Evolutionary conservation across 2,329 filamentous ascomycete species (phyloP), one percentile per base, ranked within the genome.

Genomic region (Penicillium sp.): DNA sequence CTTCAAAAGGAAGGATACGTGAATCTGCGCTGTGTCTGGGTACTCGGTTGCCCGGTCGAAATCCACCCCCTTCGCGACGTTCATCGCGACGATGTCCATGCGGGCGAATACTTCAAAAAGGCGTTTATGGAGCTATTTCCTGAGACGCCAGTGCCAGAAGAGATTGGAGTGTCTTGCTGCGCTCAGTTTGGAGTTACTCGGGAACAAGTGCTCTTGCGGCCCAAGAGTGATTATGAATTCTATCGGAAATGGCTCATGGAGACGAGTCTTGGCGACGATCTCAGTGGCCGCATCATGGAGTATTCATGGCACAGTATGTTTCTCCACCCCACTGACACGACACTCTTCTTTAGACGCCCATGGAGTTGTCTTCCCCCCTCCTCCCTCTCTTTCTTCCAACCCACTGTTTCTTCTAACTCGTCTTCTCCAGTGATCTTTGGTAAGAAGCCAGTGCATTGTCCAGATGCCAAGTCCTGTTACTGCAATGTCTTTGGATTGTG

Each of bases 401-500:
- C n/a, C n/a, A n/a, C n/a, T 5, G 27, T 36, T 24, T 32, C 12
- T 7, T n/a, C 32, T 6, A 26, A 47, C 35, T 49, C 38, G 33
- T 40, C 28, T 34, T 12, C 12, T 4, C 9, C 35, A 80, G 77
- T 82, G 52, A 79, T 82, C 9, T 83, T 82, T 56, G 78, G 78
- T 45, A 77, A 79, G 53, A 66, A 75, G 25, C 62, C 75, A 5
- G 73, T 84, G 1, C 75, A 83, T 55, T 87, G 83, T 54, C 84
- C 84, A 0, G 69, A 71, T 13, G 80, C 80, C 1, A 66, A 72
- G 39, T 76, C 79, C 7, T 86, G 83, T 61, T 86, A 86, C 63
- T 86, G 84, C 66, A 79, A 82, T 36, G 74, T 81, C 12, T 87
- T 82, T 57, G 83, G 83, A 0, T 57, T 83, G 26, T 87, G 84